Base-by-base conservation (phyloP, 495 filamentous ascomycete species). In the Sordaria brevicollis region DNA sequence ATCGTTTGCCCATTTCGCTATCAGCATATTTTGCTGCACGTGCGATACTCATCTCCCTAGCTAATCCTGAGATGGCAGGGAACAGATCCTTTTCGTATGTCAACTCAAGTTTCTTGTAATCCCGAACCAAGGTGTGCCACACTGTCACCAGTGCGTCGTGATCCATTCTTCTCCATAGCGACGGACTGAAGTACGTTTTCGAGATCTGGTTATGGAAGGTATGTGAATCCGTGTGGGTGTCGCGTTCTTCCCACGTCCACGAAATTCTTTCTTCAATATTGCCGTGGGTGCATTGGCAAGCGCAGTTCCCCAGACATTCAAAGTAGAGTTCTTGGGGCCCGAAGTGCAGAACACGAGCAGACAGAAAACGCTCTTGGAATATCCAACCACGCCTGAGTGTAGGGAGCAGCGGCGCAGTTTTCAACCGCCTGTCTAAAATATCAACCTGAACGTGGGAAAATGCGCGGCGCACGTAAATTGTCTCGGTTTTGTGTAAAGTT, bases 351-450 rank as follows among this genome's bases (percentile, higher is more conserved):
- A 76, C 41, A 31, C 74, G 70, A 19, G 57, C 25, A 3, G 72
- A 43, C 4, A 76, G 67, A 54, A 72, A n/a, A 5, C 67, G 74
- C 25, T 76, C 74, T 33, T 76, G 74, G 3, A 71, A 66, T 17
- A 76, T 71, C 74, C 74, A 76, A 6, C 72, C 74, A 33, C 74
- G 70, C 25, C 11, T 72, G 3, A 71, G 67, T 7, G 69, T 65
- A 1, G 72, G 74, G n/a, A 74, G 69, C 10, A 21, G 0, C 33
- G 62, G 62, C 66, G 67, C 69, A 71, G 8, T 8, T 34, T 21
- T 41, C 66, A 39, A 38, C 36, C 25, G 34, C 35, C 35, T 57
- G 69, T 39, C 54, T 49, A 37, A 65, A 10, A 43, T 70, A n/a
- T n/a, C n/a, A n/a, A n/a, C n/a, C n/a, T n/a, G 66, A 13, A 38